A percentile compares a stretch with the other conserved stretches of the same genome.
phyloP scores from a whole-genome alignment of 805 yeast species.

The Wickerhamiella vanderwaltii region DNA sequence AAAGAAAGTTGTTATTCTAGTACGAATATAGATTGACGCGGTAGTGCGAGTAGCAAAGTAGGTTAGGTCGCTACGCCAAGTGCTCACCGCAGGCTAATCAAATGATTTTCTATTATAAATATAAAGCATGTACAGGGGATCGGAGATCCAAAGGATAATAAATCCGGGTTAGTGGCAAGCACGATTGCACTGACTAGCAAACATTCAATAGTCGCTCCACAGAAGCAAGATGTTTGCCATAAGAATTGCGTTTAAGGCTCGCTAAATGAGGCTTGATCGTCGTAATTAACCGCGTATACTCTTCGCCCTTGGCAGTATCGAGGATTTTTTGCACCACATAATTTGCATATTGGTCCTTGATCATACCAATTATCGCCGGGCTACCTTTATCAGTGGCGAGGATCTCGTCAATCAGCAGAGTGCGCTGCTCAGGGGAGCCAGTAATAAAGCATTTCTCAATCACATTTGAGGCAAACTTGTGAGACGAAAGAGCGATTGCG shows the following conservation, averaged over 20 bases:
- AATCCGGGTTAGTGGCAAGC: no score
- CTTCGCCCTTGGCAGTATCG: slow-evolving; percentile 60
- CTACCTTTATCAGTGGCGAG: slow-evolving; percentile 19
- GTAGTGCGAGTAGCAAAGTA: no score
- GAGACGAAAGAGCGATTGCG: slow-evolving; percentile 77
- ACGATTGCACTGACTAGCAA: not conserved
- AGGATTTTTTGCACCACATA: slow-evolving; percentile 93
- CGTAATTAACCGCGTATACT: slow-evolving; percentile 55
- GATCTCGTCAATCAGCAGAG: slow-evolving; percentile 52
- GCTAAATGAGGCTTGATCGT: slow-evolving; percentile 73
- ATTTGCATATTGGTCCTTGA: slow-evolving; percentile 96
- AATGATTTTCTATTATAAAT: not conserved
- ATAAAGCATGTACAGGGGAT: slow-evolving; percentile 6
- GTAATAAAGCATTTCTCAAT: slow-evolving; percentile 83
- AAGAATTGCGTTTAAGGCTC: slow-evolving; percentile 52
- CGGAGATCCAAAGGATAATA: no score
- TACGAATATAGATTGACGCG: no score
- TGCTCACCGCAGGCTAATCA: no score
- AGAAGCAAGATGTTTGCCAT: slow-evolving; percentile 74
- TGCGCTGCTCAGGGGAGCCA: slow-evolving; percentile 54
- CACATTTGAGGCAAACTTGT: slow-evolving; percentile 95
- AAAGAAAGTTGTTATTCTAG: no score
- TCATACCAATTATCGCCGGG: slow-evolving; percentile 69
- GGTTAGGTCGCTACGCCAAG: no score
- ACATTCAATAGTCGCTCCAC: slow-evolving; percentile 51